phyloP scores from a whole-genome alignment of 108 stramenopile genomes.

The Nitzschia sp. region DNA sequence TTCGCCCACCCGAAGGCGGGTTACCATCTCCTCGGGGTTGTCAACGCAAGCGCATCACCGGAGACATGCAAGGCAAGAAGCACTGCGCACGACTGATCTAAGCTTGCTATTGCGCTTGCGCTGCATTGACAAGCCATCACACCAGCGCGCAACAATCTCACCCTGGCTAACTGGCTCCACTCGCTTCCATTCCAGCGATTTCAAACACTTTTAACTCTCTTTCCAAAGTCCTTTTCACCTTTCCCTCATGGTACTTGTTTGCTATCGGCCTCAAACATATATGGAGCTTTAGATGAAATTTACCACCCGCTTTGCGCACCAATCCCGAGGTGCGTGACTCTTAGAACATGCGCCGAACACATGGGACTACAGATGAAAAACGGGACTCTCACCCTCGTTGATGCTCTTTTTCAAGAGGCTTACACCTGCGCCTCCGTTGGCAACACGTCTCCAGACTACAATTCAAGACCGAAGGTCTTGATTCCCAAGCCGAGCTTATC shows the following conservation, averaged over 20 bases:
- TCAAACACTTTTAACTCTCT: conserved; percentile 98
- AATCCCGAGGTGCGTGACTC: conserved; percentile 96
- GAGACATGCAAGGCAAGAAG: conserved; percentile 53
- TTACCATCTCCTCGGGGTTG: too few species aligned
- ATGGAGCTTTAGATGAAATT: conserved; percentile 96
- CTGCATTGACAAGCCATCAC: too few species aligned
- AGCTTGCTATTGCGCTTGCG: conserved; percentile 49
- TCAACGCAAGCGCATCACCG: conserved; percentile 40
- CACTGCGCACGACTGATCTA: conserved; percentile 63
- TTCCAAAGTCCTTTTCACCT: conserved; percentile 99
- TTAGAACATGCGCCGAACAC: conserved; percentile 65
- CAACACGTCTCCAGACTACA: conserved; percentile 84
- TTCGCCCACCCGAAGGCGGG: conserved; percentile 35
- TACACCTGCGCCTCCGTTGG: conserved; percentile 64
- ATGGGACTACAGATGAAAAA: conserved; percentile 74
- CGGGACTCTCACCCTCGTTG: conserved; percentile 95
- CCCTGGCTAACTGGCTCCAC: conserved; percentile 91
- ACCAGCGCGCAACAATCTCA: too few species aligned
- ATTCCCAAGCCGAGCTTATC: conserved; percentile 87
- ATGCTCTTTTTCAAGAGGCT: conserved; percentile 90
- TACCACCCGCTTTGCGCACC: conserved; percentile 94
- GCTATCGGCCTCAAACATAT: conserved; percentile 93
- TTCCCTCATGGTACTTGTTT: conserved; percentile 95
- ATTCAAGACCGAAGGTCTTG: conserved; percentile 66
- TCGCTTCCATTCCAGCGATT: conserved; percentile 95